Base-by-base conservation (phyloP, 768 basidiomycete genomes). In the Ephemerocybe angulata region DNA sequence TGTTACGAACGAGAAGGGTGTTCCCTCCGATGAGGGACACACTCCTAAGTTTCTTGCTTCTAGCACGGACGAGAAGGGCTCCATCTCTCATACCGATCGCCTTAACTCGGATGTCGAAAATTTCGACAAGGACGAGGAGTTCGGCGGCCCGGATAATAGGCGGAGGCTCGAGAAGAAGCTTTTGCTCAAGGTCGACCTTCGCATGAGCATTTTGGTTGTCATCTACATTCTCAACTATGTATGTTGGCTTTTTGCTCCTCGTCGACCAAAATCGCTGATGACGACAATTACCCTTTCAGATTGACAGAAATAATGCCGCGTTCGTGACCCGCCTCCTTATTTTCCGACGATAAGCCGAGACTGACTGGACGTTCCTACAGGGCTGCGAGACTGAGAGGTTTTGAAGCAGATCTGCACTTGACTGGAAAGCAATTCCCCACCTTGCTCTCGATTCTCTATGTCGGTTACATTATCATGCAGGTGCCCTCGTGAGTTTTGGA, bases 401-500 rank as follows among this genome's bases (percentile, higher is more conserved):
- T 90, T 51, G 85, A 88, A 63, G 71, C 75, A 47, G 88, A 90
- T 66, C 75, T 90, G 28, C 70, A 79, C 35, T 72, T 90, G 17
- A 68, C 78, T 58, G 85, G 74, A 44, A 47, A 30, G 53, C 76
- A 90, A 60, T 90, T 88, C 63, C 78, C 83, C 11, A 84, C 86
- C 0, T 68, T 90, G 15, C 67, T 90, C 38, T 85, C 85, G 38
- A 80, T 86, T 46, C 74, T 90, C 29, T 90, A 88, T 61, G 76
- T 88, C 41, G 77, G 88, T 11, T 90, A 90, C 63, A 86, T 86
- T 54, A 67, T 88, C 35, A 88, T 89, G 87, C 88, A 90, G 65
- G 78, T 90, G 52, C 88, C 88, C 38, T 88, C 85, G 84, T 87
- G 61, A 70, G 84, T 53, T 28, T 19, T 12, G 15, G 29, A 12